Conservation (phyloP, 2,329 filamentous ascomycete species). For the Colletotrichum endophyticum region DNA sequence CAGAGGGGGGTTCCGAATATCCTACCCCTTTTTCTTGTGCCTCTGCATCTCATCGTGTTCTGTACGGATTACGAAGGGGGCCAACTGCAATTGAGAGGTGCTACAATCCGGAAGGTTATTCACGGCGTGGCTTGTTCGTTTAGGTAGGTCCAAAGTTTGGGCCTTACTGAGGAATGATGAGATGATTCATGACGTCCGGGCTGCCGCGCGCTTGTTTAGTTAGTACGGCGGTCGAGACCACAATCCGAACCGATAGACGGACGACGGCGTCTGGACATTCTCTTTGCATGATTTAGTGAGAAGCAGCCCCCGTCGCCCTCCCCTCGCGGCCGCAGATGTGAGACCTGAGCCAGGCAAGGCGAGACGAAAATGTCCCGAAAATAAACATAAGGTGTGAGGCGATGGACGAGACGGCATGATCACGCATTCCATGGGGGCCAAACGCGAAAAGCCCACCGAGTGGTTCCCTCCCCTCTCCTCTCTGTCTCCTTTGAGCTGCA, state of each 20-base stretch:
- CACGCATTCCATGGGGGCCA: background rate
- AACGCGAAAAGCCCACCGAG: background rate
- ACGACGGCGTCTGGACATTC: background rate
- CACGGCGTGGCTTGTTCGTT: background rate
- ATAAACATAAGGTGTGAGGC: background rate
- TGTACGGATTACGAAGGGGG: background rate
- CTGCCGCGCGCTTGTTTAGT: slow-evolving; percentile 13
- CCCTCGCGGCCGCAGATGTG: background rate
- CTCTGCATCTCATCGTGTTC: background rate
- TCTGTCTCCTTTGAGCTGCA: background rate
- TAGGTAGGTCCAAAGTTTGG: background rate
- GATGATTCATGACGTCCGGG: background rate
- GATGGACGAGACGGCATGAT: background rate
- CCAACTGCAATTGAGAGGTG: background rate
- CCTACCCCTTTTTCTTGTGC: slow-evolving; percentile 1
- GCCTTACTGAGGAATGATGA: background rate
- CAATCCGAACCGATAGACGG: background rate
- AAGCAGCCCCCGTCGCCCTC: background rate
- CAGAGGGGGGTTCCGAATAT: too few species aligned
- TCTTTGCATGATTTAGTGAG: background rate
- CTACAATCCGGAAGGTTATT: background rate
- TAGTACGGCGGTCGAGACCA: background rate
- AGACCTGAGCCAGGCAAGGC: background rate
- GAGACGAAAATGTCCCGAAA: background rate
- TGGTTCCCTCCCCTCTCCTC: background rate